Evolutionary conservation across 129 eudicot genomes (phyloP), one percentile per base, ranked within the genome.

Genomic region (Arctium minus): DNA sequence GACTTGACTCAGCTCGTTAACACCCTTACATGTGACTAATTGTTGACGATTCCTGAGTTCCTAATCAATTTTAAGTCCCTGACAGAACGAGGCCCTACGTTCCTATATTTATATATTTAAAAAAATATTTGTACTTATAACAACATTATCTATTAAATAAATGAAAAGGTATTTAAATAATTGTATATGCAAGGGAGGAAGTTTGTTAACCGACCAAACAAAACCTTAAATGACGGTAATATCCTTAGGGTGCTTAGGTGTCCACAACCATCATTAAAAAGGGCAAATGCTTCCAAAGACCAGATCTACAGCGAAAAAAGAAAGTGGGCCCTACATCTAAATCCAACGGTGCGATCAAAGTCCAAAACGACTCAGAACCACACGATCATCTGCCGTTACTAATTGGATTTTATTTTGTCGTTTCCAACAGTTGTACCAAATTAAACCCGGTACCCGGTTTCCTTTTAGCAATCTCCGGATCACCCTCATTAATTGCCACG

Each of bases 381-480:
- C 79, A 48, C 36, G 85, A 76, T 73, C 40, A 22, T 56, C 22
- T n/a, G 67, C 73, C 39, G 60, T 72, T 72, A 35, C 80, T 77
- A 73, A 73, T 75, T 22, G 76, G 83, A 88, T 83, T 82, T 53
- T 48, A 18, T 44, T 82, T 85, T 85, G 83, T 88, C 89, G 86
- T 79, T 82, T 65, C 32, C 17, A 74, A 75, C 82, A 79, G 76
- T 79, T 88, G 85, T 85, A 82, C 86, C 73, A 71, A 83, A 87
- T 85, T 82, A 8, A 48, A 82, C 82, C 89, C 85, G 83, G 40
- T 88, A 79, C 80, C 79, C 75, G 31, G 17, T 85, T 81, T 70
- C 70, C 36, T 70, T 78, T 88, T 87, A 86, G 86, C 88, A 80
- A 91, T 85, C 88, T 85, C 89, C 90, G 89, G 92, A 88, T 83